phyloP scores from a whole-genome alignment of 2,329 filamentous ascomycete genomes.

The Rhexocercosporidium sp. region DNA sequence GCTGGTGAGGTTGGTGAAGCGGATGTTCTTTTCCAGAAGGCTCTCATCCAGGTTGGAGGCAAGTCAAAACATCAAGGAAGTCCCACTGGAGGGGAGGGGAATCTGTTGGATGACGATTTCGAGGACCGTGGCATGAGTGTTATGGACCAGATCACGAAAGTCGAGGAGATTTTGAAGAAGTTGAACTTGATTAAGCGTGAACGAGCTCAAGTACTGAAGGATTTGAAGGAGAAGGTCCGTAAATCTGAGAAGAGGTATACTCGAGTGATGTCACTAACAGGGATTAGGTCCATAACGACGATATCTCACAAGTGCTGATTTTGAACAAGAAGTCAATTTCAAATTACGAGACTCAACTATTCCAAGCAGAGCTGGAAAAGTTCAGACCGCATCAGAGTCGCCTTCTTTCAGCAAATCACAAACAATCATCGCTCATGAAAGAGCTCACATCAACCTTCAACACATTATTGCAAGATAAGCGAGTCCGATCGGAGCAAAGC shows the following conservation, averaged over 20 bases:
- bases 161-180: constrained; percentile 91
- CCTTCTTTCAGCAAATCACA: constrained; percentile 91
- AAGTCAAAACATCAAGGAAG: constrained; percentile 61
- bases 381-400: constrained; percentile 92
- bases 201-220: constrained; percentile 88
- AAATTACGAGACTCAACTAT: constrained; percentile 89
- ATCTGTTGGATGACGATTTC: constrained; percentile 90
- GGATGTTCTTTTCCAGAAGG: constrained; percentile 86
- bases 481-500: constrained; percentile 90
- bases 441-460: constrained; percentile 90
- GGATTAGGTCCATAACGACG: constrained; percentile 84
- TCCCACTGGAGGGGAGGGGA: constrained; percentile 69
- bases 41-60: constrained; percentile 76
- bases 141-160: constrained; percentile 83
- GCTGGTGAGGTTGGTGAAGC: constrained; percentile 87
- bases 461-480: constrained; percentile 87
- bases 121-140: constrained; percentile 81
- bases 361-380: constrained; percentile 96
- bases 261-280: constrained; percentile 19
- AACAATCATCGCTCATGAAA: constrained; percentile 92
- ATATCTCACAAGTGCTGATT: constrained; percentile 96
- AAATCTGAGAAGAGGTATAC: not conserved
- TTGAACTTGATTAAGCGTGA: constrained; percentile 92
- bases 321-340: constrained; percentile 96
- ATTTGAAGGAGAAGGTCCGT: constrained; percentile 93